Conservation (phyloP, 495 filamentous ascomycete genomes). For the Aeminium ludgeri region DNA sequence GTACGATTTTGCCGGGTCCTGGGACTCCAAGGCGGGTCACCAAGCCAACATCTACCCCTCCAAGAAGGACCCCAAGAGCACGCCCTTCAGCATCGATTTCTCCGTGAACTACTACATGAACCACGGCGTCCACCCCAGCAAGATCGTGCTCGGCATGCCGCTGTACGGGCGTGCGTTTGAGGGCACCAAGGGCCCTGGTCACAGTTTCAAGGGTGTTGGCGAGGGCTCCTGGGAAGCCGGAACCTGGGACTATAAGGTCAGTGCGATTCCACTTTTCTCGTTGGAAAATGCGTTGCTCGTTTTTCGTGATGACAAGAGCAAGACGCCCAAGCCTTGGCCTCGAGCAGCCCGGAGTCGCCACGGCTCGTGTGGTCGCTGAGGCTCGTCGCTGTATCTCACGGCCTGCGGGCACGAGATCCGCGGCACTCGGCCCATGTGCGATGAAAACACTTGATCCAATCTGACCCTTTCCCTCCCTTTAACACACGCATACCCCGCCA, state of each 20-base stretch:
- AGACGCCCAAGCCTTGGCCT: neutral
- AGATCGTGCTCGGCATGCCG: conserved; percentile 67
- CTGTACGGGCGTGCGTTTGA: conserved; percentile 72
- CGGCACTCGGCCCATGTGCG: conserved; percentile 1
- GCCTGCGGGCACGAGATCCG: neutral
- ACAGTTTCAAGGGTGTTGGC: conserved; percentile 49
- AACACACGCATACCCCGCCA: neutral
- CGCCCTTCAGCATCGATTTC: conserved; percentile 51
- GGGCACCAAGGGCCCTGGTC: conserved; percentile 52
- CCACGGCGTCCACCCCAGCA: conserved; percentile 41
- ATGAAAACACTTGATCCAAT: conserved; percentile 17
- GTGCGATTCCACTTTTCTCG: neutral
- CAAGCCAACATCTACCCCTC: conserved; percentile 56
- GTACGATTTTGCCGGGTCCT: conserved; percentile 35
- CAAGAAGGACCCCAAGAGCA: conserved; percentile 34
- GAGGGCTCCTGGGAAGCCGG: conserved; percentile 52
- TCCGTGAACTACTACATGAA: conserved; percentile 51
- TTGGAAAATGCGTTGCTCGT: neutral
- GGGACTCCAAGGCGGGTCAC: conserved; percentile 52
- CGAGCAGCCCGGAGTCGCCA: neutral
- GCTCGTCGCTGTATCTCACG: neutral
- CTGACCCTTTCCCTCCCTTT: conserved; percentile 1
- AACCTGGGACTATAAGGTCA: conserved; percentile 53
- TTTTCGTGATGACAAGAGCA: conserved; percentile 3
- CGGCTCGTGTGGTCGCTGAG: conserved; percentile 5